Evolutionary conservation across 768 basidiomycete species (phyloP).

Genomic region (Cystobasidiopsis lactophilus): DNA sequence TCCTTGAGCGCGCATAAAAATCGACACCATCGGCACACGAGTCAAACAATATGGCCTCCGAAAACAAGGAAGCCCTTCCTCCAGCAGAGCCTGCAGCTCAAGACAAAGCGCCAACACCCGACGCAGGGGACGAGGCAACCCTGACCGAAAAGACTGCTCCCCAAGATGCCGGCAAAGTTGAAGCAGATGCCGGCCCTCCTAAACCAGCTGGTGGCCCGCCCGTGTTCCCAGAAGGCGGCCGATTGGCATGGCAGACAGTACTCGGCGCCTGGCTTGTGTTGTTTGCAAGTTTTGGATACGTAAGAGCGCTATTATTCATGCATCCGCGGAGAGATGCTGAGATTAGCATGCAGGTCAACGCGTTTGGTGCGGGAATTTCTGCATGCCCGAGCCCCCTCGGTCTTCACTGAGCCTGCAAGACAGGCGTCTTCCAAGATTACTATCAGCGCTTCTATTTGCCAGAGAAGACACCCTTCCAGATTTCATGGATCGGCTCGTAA

Average conservation of each 20-base stretch:
- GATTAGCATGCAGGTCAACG: background rate
- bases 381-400: background rate
- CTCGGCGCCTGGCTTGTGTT: slow-evolving; percentile 1
- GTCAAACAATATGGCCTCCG: no score
- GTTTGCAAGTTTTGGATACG: slow-evolving; percentile 2
- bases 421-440: slow-evolving; percentile 1
- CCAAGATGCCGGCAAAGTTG: no score
- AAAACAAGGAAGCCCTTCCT: no score
- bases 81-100: no score
- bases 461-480: background rate
- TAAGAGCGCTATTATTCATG: background rate
- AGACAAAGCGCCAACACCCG: no score
- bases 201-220: no score
- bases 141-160: no score
- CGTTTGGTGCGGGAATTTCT: background rate
- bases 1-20: no score
- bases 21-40: no score
- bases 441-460: slow-evolving; percentile 1
- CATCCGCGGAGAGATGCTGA: background rate
- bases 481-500: background rate
- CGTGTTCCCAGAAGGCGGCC: slow-evolving; percentile 4
- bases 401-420: no score
- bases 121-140: no score
- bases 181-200: no score
- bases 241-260: slow-evolving; percentile 1